phyloP scores from a whole-genome alignment of 306 rosid species.

The Castanea crenata region DNA sequence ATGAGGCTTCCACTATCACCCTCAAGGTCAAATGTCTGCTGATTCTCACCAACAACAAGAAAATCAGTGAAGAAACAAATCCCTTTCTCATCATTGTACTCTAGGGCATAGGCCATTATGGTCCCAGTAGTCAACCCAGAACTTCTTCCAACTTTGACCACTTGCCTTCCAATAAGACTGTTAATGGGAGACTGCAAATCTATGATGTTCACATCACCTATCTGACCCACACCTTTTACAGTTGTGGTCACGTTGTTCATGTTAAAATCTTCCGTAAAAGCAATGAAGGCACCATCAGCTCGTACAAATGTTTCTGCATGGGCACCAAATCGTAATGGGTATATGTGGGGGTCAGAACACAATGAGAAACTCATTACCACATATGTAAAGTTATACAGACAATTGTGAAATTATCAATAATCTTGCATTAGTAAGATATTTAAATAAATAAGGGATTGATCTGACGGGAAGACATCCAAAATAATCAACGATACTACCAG shows the following conservation, averaged over 20 bases:
- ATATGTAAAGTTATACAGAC: conserved; percentile 16
- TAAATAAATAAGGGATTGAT: neutral
- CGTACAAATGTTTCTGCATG: conserved; percentile 97
- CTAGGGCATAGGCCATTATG: conserved; percentile 92
- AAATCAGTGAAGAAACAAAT: conserved; percentile 98
- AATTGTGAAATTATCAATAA: conserved; percentile 28
- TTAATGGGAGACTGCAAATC: conserved; percentile 92
- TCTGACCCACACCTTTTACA: conserved; percentile 83
- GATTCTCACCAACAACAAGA: conserved; percentile 99
- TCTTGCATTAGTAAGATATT: conserved; percentile 6
- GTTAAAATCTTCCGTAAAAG: conserved; percentile 83
- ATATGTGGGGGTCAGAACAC: conserved; percentile 17
- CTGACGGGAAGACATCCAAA: neutral
- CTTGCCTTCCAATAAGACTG: conserved; percentile 92
- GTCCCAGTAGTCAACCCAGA: conserved; percentile 96
- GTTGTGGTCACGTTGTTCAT: conserved; percentile 62
- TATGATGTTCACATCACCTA: conserved; percentile 80
- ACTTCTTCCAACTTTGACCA: conserved; percentile 96
- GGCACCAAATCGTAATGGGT: conserved; percentile 36
- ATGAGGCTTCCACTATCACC: conserved; percentile 99
- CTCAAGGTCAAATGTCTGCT: conserved; percentile 96
- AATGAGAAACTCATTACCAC: conserved; percentile 25
- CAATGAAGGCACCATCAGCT: conserved; percentile 98
- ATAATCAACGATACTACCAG: neutral
- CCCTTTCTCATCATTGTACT: conserved; percentile 96